Conservation (phyloP, 1,284 basidiomycete species). For the Tylopilus sp. region DNA sequence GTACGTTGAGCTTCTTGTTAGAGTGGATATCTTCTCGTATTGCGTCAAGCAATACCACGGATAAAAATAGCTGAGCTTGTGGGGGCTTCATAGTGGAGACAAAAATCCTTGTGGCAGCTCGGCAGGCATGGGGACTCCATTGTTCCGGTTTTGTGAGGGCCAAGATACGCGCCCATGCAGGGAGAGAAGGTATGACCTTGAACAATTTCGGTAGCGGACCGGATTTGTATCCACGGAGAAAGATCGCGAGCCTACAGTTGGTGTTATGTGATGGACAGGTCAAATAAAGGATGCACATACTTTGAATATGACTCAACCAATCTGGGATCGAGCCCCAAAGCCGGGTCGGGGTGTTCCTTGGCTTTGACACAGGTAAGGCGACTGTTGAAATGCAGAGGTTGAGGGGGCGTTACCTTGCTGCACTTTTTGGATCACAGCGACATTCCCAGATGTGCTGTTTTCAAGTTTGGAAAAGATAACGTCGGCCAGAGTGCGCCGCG, state of each 20-base stretch:
- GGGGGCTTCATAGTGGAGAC: slow-evolving; percentile 95
- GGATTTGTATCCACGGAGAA: slow-evolving; percentile 90
- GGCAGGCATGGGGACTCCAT: slow-evolving; percentile 95
- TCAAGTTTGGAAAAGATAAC: slow-evolving; percentile 92
- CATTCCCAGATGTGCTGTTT: slow-evolving; percentile 47
- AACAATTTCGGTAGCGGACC: slow-evolving; percentile 95
- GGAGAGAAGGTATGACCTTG: slow-evolving; percentile 96
- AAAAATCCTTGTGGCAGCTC: slow-evolving; percentile 92
- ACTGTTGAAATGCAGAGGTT: neutral
- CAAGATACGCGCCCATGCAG: slow-evolving; percentile 93
- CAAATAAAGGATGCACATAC: slow-evolving; percentile 40
- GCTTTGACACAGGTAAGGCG: slow-evolving; percentile 37
- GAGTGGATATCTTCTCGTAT: slow-evolving; percentile 86
- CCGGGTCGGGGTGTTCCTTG: slow-evolving; percentile 71
- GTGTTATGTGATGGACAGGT: neutral
- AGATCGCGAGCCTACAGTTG: slow-evolving; percentile 63
- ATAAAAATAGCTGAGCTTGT: slow-evolving; percentile 91
- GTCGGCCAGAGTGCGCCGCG: slow-evolving; percentile 86
- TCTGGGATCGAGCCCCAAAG: slow-evolving; percentile 93
- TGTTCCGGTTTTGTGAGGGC: slow-evolving; percentile 88
- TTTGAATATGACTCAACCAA: slow-evolving; percentile 94
- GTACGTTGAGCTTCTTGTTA: slow-evolving; percentile 86
- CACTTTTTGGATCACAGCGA: slow-evolving; percentile 53
- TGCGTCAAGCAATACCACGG: slow-evolving; percentile 88
- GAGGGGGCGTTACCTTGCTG: slow-evolving; percentile 45